phyloP scores from a whole-genome alignment of 805 yeast species.

The Jamesozyma piceae region DNA sequence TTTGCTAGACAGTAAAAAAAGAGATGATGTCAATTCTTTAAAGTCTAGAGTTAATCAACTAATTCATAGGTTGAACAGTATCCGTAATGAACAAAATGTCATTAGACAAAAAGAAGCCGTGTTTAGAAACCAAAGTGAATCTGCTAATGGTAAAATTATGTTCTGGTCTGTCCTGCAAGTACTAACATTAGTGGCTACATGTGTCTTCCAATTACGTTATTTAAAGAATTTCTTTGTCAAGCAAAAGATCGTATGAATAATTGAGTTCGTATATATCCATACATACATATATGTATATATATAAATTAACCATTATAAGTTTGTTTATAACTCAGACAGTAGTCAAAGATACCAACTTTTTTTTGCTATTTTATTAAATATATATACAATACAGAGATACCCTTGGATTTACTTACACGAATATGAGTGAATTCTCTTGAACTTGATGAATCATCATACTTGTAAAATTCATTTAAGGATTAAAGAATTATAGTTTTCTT shows the following conservation, averaged over 20 bases:
- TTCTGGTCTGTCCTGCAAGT: slow-evolving; percentile 69
- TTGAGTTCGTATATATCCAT: too few species aligned
- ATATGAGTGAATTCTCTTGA: too few species aligned
- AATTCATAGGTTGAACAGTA: slow-evolving; percentile 45
- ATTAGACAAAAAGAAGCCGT: slow-evolving; percentile 60
- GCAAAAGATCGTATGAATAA: slow-evolving; percentile 67
- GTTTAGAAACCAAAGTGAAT: slow-evolving; percentile 72
- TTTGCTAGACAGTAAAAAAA: slow-evolving; percentile 52
- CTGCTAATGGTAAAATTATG: slow-evolving; percentile 62
- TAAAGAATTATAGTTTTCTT: too few species aligned
- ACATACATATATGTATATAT: background rate
- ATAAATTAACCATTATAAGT: background rate
- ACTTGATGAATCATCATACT: too few species aligned
- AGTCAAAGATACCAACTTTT: too few species aligned
- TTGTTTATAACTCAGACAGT: too few species aligned
- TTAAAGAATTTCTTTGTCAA: slow-evolving; percentile 76
- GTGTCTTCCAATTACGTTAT: slow-evolving; percentile 68
- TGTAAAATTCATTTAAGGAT: too few species aligned
- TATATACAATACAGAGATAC: too few species aligned
- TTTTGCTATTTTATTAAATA: too few species aligned
- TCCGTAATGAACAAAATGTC: slow-evolving; percentile 55
- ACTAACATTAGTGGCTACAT: slow-evolving; percentile 54
- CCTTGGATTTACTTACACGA: too few species aligned
- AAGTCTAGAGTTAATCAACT: slow-evolving; percentile 48
- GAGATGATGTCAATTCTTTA: slow-evolving; percentile 43